A percentile compares a stretch with the other conserved stretches of the same genome.
Evolutionary conservation across 2,329 filamentous ascomycete species (phyloP).

Genomic region (Calonectria pteridis): DNA sequence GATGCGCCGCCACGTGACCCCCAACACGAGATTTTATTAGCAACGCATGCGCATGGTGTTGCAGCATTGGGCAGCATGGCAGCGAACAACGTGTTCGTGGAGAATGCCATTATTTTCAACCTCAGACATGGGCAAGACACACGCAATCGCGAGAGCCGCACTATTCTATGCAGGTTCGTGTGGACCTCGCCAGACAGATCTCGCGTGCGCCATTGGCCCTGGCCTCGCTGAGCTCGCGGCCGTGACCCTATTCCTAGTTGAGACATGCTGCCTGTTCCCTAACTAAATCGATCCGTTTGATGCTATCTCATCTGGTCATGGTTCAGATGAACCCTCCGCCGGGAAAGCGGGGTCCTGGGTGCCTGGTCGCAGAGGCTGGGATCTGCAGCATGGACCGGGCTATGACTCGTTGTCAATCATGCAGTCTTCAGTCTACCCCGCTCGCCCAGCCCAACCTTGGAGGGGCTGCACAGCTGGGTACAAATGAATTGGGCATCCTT

Average conservation of each 20-base stretch:
- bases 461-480: not conserved
- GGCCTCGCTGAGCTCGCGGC: not conserved
- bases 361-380: not conserved
- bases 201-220: not conserved
- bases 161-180: not conserved
- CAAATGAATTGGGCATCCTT: not conserved
- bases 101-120: not conserved
- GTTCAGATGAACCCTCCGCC: not conserved
- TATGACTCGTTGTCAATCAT: not conserved
- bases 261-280: not conserved
- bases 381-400: conserved; percentile 1
- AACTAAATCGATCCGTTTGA: not conserved
- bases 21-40: not conserved
- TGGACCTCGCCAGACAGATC: not conserved
- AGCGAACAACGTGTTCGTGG: not conserved
- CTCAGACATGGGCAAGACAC: not conserved
- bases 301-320: not conserved
- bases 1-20: not conserved
- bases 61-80: not conserved
- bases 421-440: not conserved
- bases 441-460: not conserved
- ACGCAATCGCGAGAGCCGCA: not conserved
- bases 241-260: not conserved
- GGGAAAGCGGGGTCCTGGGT: not conserved
- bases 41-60: not conserved